Percentiles rank a stretch among this genome's conserved stretches.
These are phyloP conservation scores for Talaromyces liani DNA, from an alignment of 495 filamentous ascomycete species.

Conservation along the genomic window DNA sequence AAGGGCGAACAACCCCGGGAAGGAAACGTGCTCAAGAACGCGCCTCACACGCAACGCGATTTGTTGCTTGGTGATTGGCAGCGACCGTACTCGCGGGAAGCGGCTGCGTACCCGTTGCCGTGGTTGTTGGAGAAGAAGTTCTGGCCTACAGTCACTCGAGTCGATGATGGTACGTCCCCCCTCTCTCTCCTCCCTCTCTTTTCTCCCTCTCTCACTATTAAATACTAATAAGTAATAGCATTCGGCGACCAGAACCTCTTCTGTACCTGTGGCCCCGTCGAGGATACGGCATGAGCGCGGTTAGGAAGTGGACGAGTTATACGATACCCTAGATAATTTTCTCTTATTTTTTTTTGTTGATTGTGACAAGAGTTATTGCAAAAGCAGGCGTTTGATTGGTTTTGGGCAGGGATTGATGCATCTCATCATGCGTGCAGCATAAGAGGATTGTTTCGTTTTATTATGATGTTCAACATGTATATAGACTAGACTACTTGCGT, in stretches of 20 bases:
- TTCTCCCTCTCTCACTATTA: too few species aligned
- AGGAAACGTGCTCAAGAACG: slow-evolving; percentile 87
- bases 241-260: slow-evolving; percentile 92
- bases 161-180: slow-evolving; percentile 73
- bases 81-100: slow-evolving; percentile 69
- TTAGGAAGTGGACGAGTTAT: background rate
- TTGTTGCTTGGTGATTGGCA: slow-evolving; percentile 66
- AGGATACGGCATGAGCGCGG: slow-evolving; percentile 28
- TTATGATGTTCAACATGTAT: background rate
- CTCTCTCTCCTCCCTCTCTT: background rate
- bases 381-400: slow-evolving; percentile 12
- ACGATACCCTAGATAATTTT: slow-evolving; percentile 7
- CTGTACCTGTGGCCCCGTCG: slow-evolving; percentile 86
- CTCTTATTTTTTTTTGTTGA: background rate
- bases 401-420: slow-evolving; percentile 15
- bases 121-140: slow-evolving; percentile 96
- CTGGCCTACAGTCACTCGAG: slow-evolving; percentile 84
- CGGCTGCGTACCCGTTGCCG: slow-evolving; percentile 80
- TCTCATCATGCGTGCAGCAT: background rate
- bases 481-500: background rate
- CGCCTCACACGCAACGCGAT: slow-evolving; percentile 83
- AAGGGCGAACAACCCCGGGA: slow-evolving; percentile 68
- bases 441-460: background rate
- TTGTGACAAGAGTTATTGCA: slow-evolving; percentile 4
- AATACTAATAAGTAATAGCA: slow-evolving; percentile 39